A percentile compares a stretch with the other conserved stretches of the same genome.
Evolutionary conservation across 108 stramenopile species (phyloP).

Genomic region (Skeletonema marinoi): DNA sequence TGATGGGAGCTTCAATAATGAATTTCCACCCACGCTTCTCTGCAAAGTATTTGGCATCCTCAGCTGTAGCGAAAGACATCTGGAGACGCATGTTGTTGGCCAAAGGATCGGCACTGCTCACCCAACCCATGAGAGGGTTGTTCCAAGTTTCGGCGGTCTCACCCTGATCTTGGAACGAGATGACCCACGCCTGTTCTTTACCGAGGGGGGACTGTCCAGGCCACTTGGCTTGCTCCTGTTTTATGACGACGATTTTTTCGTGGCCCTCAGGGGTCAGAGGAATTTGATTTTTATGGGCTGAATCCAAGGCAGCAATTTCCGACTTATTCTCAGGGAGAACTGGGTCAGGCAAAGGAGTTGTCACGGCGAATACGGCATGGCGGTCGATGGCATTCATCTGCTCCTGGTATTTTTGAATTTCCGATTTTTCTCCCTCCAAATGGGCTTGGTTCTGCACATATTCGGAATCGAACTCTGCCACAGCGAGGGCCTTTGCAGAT

Average conservation of each 20-base stretch:
- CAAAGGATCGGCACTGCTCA: constrained; percentile 89
- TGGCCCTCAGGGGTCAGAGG: constrained; percentile 61
- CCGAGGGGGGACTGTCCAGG: constrained; percentile 61
- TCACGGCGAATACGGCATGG: constrained; percentile 46
- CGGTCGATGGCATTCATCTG: constrained; percentile 33
- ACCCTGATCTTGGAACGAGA: constrained; percentile 78
- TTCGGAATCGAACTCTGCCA: constrained; percentile 45
- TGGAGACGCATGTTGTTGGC: constrained; percentile 70
- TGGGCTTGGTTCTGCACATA: constrained; percentile 27
- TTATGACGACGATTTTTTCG: constrained; percentile 71
- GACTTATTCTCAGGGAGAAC: constrained; percentile 72
- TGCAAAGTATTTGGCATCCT: constrained; percentile 91
- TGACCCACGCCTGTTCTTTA: constrained; percentile 72
- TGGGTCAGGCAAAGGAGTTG: constrained; percentile 56
- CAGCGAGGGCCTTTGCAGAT: constrained; percentile 38
- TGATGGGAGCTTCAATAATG: constrained; percentile 74
- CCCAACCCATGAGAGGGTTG: constrained; percentile 98
- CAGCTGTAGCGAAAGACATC: constrained; percentile 82
- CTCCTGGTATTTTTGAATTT: constrained; percentile 40
- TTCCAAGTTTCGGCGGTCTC: constrained; percentile 74
- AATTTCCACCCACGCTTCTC: constrained; percentile 93
- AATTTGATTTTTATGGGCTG: constrained; percentile 57
- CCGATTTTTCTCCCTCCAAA: constrained; percentile 32
- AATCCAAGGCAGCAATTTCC: constrained; percentile 79
- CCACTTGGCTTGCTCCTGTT: constrained; percentile 63